Percentiles rank a stretch among this genome's conserved stretches.
Conservation (phyloP, 2,329 filamentous ascomycete species). For the Hymenotorrendiella dingleyae region DNA sequence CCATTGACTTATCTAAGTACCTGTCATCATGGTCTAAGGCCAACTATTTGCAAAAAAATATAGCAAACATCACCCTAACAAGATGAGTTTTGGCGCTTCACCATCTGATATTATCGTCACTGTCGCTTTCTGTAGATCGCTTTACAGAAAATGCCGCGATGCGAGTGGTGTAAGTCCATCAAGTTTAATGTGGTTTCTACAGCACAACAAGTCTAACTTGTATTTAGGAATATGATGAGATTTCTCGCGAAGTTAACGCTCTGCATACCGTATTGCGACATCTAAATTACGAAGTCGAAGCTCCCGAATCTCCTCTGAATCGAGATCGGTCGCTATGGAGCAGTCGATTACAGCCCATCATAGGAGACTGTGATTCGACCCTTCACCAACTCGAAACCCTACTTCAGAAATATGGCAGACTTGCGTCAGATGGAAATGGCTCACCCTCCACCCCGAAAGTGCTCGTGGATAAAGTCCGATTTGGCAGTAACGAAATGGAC, state of each 20-base stretch:
- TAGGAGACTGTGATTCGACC: constrained; percentile 50
- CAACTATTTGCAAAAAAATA: too few species aligned
- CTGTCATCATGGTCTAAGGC: too few species aligned
- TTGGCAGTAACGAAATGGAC: constrained; percentile 30
- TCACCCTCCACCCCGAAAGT: constrained; percentile 11
- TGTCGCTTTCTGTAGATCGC: constrained; percentile 48
- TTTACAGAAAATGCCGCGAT: constrained; percentile 48
- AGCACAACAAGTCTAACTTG: constrained; percentile 8
- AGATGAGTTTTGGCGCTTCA: constrained; percentile 28
- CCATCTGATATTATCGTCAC: constrained; percentile 46
- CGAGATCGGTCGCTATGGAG: constrained; percentile 38
- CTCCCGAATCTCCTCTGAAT: constrained; percentile 50
- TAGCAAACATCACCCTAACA: neutral
- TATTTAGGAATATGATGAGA: constrained; percentile 39
- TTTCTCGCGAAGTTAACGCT: constrained; percentile 44
- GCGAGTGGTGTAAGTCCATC: constrained; percentile 31
- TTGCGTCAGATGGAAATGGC: constrained; percentile 19
- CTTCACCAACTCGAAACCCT: constrained; percentile 49
- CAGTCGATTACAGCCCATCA: constrained; percentile 44
- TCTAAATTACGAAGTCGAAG: constrained; percentile 51
- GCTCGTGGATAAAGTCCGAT: constrained; percentile 25
- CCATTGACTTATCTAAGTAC: too few species aligned
- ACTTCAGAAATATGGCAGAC: constrained; percentile 40
- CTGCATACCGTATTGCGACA: constrained; percentile 52
- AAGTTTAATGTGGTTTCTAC: neutral